These are phyloP conservation scores for Globomyces sp. DNA, from an alignment of 371 early-diverging fungal genomes.

Conservation along the genomic window DNA sequence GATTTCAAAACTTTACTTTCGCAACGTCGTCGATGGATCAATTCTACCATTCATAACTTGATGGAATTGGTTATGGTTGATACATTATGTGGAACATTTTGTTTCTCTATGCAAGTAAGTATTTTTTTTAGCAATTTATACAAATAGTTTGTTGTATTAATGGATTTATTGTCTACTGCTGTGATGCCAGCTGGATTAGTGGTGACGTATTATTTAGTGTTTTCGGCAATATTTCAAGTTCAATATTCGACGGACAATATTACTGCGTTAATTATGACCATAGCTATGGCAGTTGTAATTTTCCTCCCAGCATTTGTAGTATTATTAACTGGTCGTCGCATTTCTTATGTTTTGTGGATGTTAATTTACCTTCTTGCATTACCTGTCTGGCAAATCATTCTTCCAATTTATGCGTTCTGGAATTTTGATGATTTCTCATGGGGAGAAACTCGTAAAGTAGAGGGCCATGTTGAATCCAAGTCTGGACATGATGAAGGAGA, in stretches of 20 bases:
- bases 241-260: conserved; percentile 11
- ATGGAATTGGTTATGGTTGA: conserved; percentile 90
- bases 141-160: conserved; percentile 46
- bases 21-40: conserved; percentile 98
- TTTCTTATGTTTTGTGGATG: conserved; percentile 59
- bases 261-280: conserved; percentile 22
- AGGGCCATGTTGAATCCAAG: conserved; percentile 68
- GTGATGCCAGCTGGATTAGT: conserved; percentile 89
- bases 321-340: conserved; percentile 48
- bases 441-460: conserved; percentile 93
- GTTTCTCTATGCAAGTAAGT: conserved; percentile 93
- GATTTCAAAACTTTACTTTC: conserved; percentile 85
- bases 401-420: conserved; percentile 76
- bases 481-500: conserved; percentile 40
- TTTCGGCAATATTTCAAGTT: conserved; percentile 39
- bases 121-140: background rate
- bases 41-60: conserved; percentile 96
- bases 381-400: conserved; percentile 46
- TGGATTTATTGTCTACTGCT: conserved; percentile 95
- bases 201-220: conserved; percentile 56
- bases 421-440: conserved; percentile 97
- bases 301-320: conserved; percentile 55
- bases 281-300: conserved; percentile 41
- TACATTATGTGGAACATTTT: conserved; percentile 96
- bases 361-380: conserved; percentile 47